Evolutionary conservation across 331 rosid genomes (phyloP), one percentile per base, ranked within the genome.

Genomic region (Quercus phellos): DNA sequence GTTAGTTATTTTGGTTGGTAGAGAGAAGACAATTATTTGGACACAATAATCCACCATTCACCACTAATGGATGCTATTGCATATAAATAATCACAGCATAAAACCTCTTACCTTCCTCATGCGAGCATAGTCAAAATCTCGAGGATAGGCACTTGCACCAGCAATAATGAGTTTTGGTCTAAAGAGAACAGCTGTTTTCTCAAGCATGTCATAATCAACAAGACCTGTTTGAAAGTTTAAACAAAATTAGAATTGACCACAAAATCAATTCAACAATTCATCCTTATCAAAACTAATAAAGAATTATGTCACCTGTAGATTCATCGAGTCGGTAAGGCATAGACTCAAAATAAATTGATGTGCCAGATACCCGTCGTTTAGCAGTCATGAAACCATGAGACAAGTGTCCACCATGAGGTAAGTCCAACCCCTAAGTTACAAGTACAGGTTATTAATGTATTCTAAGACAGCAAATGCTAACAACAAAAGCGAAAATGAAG

Each of bases 341-440:
- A 35, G 99, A 95, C 86, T 95, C 99, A 81, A 95, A 95, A 79
- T 92, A 95, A 70, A 95, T 87, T 26, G 99, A 95, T 55, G 99
- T 93, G 77, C 85, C 99, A 4, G 98, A 93, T 30, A 95, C 99
- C 75, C 98, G 88, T 75, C 94, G 88, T 88, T 95, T 92, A 69
- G 98, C 88, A 42, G 99, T 95, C 99, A 93, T 93, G 84, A 93
- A 95, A 50, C 99, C 98, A 83, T 95, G 99, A 42, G 99, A 95
- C 85, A 95, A 82, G 84, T 95, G 99, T 19, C 99, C 99, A 26
- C 99, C 99, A 53, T 95, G 99, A 76, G 99, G 95, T 79, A 95
- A 90, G 88, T 95, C 99, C 85, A 95, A 76, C 66, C 98, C 99
- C 99, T 95, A 73, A 61, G 71, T 77, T 70, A 83, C 30, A 85